A percentile compares a stretch with the other conserved stretches of the same genome.
phyloP scores from a whole-genome alignment of 306 rosid species.

The Calophaca sinica region DNA sequence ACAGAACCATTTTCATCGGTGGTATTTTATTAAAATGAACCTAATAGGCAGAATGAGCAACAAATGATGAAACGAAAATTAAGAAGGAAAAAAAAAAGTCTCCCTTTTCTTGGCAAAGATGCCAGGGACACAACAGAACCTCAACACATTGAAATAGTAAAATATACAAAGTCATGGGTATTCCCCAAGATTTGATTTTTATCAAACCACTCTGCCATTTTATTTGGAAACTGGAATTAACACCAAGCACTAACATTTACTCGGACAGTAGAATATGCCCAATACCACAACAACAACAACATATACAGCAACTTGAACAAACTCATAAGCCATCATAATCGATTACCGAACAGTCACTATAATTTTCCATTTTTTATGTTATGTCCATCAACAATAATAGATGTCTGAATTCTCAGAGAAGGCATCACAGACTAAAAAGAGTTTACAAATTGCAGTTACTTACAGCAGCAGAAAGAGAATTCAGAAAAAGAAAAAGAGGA shows the following conservation, averaged over 20 bases:
- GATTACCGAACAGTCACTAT: neutral
- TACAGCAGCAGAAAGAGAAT: neutral
- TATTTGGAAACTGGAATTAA: neutral
- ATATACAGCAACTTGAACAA: neutral
- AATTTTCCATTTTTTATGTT: neutral
- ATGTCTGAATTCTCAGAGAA: neutral
- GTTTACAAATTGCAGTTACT: neutral
- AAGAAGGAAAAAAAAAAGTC: neutral
- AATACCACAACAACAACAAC: neutral
- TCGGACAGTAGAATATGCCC: neutral
- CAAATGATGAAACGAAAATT: neutral
- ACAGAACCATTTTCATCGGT: neutral
- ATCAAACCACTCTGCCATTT: neutral
- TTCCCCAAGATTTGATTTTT: neutral
- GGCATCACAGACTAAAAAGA: neutral
- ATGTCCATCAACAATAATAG: neutral
- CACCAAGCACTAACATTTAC: conserved; percentile 1
- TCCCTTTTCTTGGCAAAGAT: neutral
- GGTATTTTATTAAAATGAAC: neutral
- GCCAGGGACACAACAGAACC: neutral
- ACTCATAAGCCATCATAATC: neutral
- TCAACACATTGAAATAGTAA: conserved; percentile 14
- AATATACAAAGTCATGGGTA: neutral
- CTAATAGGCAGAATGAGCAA: neutral
- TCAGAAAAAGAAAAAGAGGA: neutral